Evolutionary conservation across 768 basidiomycete genomes (phyloP), one percentile per base, ranked within the genome.

Genomic region (Hydnomerulius pinastri): DNA sequence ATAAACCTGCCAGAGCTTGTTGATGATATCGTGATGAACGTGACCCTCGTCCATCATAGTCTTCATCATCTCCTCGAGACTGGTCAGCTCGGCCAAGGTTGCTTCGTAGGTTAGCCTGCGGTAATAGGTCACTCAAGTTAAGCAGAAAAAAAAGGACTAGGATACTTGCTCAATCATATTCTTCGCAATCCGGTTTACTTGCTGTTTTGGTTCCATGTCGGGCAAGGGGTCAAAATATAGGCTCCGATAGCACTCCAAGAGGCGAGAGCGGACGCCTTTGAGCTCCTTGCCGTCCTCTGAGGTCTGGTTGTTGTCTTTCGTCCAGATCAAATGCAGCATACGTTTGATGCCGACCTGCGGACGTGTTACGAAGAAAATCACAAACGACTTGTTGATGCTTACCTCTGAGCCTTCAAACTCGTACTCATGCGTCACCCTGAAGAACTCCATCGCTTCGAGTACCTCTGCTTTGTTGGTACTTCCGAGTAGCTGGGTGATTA

Each of bases 291-390:
- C 83, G 42, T 86, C 85, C 56, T 85, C 83, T n/a, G 82, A 82
- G n/a, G 88, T 82, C 20, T 81, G 77, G 43, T 73, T 87, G 62
- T 92, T 92, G 62, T 99, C 96, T 65, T 98, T 98, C 23, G 82
- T 81, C 97, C 97, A 98, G 58, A 99, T 91, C 21, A 99, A 76
- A 67, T 98, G 97, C 12, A 99, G 66, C 96, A 98, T 98, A 62
- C 86, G 92, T 74, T 90, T 93, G 63, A 99, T 86, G 1, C 97
- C 97, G 12, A 72, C 70, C 92, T 96, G 57, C 51, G 21, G 25
- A 15, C 37, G 5, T 2, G 25, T 23, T 20, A 23, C 42, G 32
- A 2, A 4, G 6, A 25, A 8, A 45, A 24, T 42, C 10, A 6
- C 6, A 6, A 30, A 36, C 6, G 33, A 17, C 28, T n/a, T n/a